Base-by-base conservation (phyloP, 73 alveolate species). In the Tetrahymena elliotti region DNA sequence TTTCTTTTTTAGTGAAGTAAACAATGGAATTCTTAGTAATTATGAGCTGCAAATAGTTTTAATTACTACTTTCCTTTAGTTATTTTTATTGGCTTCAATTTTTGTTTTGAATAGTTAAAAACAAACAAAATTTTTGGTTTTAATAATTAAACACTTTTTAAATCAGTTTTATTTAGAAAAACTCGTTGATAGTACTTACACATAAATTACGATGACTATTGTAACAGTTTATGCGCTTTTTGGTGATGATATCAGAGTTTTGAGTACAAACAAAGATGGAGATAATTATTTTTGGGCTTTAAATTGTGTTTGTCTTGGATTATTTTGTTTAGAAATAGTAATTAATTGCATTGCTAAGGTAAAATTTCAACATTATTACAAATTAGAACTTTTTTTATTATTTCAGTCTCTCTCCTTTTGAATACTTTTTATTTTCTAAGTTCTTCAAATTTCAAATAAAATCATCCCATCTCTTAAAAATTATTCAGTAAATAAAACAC, bases 201-300 rank as follows among this genome's bases (percentile, higher is more conserved):
- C 95, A 40, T 13, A 53, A 37, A 54, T 93, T 12, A 93, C 97
- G 93, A 98, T 98, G 98, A 93, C 97, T 33, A 33, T 96, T 15
- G 93, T 98, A 39, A 98, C 99, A 6, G 38, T 98, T 92, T 98
- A 97, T 92, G 98, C 99, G 13, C 95, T 98, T 8, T 97, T 98
- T 94, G 98, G 99, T 16, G 99, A 97, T 94, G 99, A 98, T 88
- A 93, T 97, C 24, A 97, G 99, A 95, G 95, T 94, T 12, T 40
- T 96, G 15, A 97, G 97, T 33, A 93, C 95, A 53, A 93, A 94
- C n/a, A 95, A 95, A 95, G 84, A 94, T 6, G 98, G 98, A 12
- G 99, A 98, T 92, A 96, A 68, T 38, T 84, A 33, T 27, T 97
- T 97, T 83, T 34, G 40, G 40, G 35, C 93, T 83, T 15, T 94